Evolutionary conservation across 306 rosid genomes (phyloP).

Genomic region (Aeschynomene evenia): DNA sequence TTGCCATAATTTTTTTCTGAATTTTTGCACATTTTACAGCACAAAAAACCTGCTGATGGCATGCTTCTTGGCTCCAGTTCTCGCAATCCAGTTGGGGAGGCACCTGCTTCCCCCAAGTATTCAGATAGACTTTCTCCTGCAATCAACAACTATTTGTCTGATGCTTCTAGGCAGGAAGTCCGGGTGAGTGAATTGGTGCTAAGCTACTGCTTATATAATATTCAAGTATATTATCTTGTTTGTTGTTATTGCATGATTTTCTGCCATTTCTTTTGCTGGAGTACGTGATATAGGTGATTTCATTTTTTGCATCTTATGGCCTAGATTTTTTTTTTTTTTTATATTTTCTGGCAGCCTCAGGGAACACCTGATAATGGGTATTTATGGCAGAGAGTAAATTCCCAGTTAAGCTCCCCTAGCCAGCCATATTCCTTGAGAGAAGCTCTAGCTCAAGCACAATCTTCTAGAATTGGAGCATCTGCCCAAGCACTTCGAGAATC

Average conservation of each 20-base stretch:
- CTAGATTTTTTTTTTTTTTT: constrained; percentile 40
- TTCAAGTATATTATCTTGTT: background rate
- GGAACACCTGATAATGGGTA: constrained; percentile 95
- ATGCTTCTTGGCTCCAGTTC: constrained; percentile 93
- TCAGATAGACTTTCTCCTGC: constrained; percentile 98
- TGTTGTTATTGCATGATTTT: constrained; percentile 19
- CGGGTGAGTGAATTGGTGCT: constrained; percentile 62
- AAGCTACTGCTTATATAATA: constrained; percentile 2
- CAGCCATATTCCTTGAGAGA: constrained; percentile 99
- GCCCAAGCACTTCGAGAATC: constrained; percentile 98
- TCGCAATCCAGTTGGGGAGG: constrained; percentile 85
- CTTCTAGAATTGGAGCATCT: constrained; percentile 98
- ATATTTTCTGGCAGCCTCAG: constrained; percentile 82
- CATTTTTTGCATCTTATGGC: constrained; percentile 23
- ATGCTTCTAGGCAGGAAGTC: constrained; percentile 98
- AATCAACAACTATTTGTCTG: constrained; percentile 90
- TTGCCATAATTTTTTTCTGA: constrained; percentile 18
- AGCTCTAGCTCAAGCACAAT: constrained; percentile 98
- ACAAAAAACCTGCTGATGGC: constrained; percentile 91
- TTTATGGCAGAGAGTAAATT: constrained; percentile 94
- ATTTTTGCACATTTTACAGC: constrained; percentile 60
- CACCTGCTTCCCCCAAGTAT: constrained; percentile 90
- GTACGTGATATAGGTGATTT: background rate
- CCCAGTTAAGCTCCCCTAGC: constrained; percentile 94
- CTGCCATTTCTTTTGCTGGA: constrained; percentile 6